Percentiles rank a stretch among this genome's conserved stretches.
phyloP scores from a whole-genome alignment of 805 yeast genomes.

The Kluyveromyces nonfermentans region DNA sequence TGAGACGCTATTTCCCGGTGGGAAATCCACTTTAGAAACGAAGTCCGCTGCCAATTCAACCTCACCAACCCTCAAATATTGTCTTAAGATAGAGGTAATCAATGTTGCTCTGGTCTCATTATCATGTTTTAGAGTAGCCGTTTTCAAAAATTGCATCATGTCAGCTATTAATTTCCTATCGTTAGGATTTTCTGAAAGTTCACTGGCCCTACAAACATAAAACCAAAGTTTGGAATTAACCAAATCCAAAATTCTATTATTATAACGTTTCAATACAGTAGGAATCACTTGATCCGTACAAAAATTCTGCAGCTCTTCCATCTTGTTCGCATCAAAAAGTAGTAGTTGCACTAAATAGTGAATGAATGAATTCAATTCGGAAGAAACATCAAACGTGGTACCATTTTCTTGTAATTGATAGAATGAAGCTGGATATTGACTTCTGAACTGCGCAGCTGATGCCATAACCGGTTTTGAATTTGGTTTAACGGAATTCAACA shows the following conservation, averaged over 20 bases:
- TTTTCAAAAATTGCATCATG: constrained; percentile 66
- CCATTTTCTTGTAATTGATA: constrained; percentile 22
- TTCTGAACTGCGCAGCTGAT: constrained; percentile 27
- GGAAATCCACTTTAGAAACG: constrained; percentile 83
- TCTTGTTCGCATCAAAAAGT: constrained; percentile 53
- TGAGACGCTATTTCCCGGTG: constrained; percentile 54
- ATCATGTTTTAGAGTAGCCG: constrained; percentile 87
- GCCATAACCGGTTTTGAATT: constrained; percentile 28
- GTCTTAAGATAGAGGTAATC: constrained; percentile 77
- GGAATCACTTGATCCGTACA: constrained; percentile 43
- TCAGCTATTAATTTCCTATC: constrained; percentile 54
- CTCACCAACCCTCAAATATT: constrained; percentile 68
- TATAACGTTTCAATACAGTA: constrained; percentile 46
- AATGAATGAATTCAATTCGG: constrained; percentile 73
- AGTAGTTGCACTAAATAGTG: constrained; percentile 73
- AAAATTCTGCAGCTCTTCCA: constrained; percentile 42
- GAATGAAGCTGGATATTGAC: constrained; percentile 25
- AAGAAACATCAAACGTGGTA: constrained; percentile 38
- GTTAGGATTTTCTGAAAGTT: constrained; percentile 35
- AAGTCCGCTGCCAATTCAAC: constrained; percentile 81
- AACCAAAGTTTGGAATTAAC: constrained; percentile 91
- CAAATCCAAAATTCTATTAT: constrained; percentile 76
- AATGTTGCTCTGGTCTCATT: constrained; percentile 83
- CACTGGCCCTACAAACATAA: constrained; percentile 71
- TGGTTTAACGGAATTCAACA: constrained; percentile 34